Evolutionary conservation across 768 basidiomycete genomes (phyloP), one percentile per base, ranked within the genome.

Genomic region (button mushroom (Agaricus bisporus)): DNA sequence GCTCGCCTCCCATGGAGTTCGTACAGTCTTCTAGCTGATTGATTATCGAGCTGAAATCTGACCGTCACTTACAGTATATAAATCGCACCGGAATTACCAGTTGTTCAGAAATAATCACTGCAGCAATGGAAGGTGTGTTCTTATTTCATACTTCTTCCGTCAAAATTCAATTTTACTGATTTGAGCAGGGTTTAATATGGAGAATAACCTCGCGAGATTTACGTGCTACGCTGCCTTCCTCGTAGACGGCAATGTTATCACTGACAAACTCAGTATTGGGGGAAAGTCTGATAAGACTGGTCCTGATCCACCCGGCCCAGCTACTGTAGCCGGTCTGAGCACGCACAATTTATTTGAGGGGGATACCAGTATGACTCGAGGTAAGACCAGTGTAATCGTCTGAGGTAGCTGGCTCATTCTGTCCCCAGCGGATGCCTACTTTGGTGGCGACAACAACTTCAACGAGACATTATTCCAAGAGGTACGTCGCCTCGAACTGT

Each of bases 221-320:
- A 42, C 56, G 11, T 57, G 55, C 26, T 61, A 63, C 32, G 56
- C 57, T 20, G 60, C 59, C 8, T 32, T 54, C 29, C 51, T 61
- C 29, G 59, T 61, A 5, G 62, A 61, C 44, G 60, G 60, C n/a
- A 61, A 61, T 41, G n/a, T 61, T 18, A 32, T 32, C 32, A 61
- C 60, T 15, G 41, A 61, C 39, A 39, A 52, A 15, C 42, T 61
- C 17, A 63, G 58, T 48, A 61, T 61, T 46, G 60, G 62, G 17
- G 54, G 57, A 9, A 63, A 63, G 52, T 46, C 60, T 10, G 9
- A 15, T 10, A 17, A 41, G 36, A 63, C 61, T 17, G 61, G 61
- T 1, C 55, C 44, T 17, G 60, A 56, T 28, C 61, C 60, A 9
- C 54, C 60, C 2, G 17, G 25, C 4, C 61, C 60, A 15, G 61